A percentile compares a stretch with the other conserved stretches of the same genome.
Evolutionary conservation across 768 basidiomycete species (phyloP).

Genomic region (Lepiota venenata): DNA sequence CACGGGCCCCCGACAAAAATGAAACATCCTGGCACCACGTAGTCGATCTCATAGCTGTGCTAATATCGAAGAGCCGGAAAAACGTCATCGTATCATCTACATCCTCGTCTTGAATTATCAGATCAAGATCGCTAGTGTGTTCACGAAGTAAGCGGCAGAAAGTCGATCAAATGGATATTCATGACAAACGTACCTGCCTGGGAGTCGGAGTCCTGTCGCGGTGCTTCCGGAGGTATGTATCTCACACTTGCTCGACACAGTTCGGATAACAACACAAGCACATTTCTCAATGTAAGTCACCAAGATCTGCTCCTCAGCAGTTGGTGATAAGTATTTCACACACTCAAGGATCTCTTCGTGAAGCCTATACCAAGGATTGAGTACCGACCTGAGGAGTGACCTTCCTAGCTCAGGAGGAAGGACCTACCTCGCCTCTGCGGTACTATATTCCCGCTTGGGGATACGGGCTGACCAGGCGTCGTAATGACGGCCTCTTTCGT

Average conservation of each 20-base stretch:
- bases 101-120: constrained; percentile 24
- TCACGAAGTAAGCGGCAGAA: constrained; percentile 5
- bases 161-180: constrained; percentile 34
- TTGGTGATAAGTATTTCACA: constrained; percentile 49
- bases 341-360: constrained; percentile 64
- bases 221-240: constrained; percentile 61
- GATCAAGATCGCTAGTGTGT: constrained; percentile 19
- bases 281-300: constrained; percentile 43
- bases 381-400: neutral
- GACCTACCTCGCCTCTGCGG: neutral
- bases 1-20: constrained; percentile 31
- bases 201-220: constrained; percentile 57
- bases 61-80: constrained; percentile 40
- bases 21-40: constrained; percentile 36
- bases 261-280: constrained; percentile 40
- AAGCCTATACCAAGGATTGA: constrained; percentile 34
- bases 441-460: neutral
- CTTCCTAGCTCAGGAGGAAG: neutral
- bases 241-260: constrained; percentile 39
- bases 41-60: constrained; percentile 38
- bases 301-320: constrained; percentile 44
- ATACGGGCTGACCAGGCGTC: too few relatives aligned
- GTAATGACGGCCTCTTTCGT: too few relatives aligned
- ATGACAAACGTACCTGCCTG: constrained; percentile 45
- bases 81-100: constrained; percentile 19